These are phyloP conservation scores for Beta lomatogona DNA, from an alignment of 179 eudicot genomes.

Conservation along the genomic window DNA sequence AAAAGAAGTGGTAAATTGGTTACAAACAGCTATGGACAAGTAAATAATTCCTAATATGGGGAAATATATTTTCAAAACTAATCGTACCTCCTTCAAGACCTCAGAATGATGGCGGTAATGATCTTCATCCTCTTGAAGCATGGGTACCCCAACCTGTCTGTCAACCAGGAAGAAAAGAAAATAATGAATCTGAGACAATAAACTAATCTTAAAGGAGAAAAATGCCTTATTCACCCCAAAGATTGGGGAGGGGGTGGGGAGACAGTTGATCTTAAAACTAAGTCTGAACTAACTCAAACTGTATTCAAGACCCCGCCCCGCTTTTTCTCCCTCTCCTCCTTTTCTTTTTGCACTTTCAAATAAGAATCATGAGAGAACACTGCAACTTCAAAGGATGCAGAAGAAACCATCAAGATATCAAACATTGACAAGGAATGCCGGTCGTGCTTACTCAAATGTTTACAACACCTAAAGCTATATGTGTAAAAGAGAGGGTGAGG, in stretches of 20 bases:
- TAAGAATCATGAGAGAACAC: background rate
- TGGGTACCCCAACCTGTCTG: constrained; percentile 57
- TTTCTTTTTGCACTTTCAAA: background rate
- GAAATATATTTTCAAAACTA: constrained; percentile 20
- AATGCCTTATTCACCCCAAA: background rate
- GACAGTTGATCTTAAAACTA: background rate
- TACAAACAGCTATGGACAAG: constrained; percentile 1
- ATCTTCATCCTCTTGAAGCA: constrained; percentile 36
- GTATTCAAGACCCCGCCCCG: background rate
- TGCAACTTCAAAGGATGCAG: background rate
- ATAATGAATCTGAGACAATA: constrained; percentile 14
- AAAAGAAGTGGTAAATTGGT: constrained; percentile 15
- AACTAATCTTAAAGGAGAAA: background rate
- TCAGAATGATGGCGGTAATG: constrained; percentile 34
- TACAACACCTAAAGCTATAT: too few species aligned
- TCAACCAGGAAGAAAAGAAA: constrained; percentile 30
- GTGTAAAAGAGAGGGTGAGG: too few species aligned
- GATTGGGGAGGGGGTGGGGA: background rate
- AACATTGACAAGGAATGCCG: background rate
- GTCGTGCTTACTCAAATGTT: too few species aligned
- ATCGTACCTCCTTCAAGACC: constrained; percentile 43
- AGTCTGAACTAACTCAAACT: background rate
- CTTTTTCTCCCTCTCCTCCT: background rate
- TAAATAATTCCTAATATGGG: background rate
- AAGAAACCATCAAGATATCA: background rate